Conservation (phyloP, 2,329 filamentous ascomycete genomes). For the Curvularia sp. region DNA sequence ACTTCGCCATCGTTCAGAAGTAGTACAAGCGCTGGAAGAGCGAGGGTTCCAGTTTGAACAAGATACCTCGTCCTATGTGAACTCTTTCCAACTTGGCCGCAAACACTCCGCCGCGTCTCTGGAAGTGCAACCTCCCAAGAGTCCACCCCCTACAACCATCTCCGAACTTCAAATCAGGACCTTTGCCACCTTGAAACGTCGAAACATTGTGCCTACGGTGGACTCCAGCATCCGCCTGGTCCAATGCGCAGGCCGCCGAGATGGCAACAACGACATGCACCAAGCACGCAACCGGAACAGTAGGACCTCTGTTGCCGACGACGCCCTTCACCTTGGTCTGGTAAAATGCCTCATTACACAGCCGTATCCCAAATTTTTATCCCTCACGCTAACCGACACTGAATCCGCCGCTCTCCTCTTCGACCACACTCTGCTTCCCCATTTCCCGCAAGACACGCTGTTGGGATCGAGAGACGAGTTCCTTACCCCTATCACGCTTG, state of each 20-base stretch:
- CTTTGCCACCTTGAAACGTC: slow-evolving; percentile 80
- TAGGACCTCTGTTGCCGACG: slow-evolving; percentile 47
- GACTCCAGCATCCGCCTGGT: slow-evolving; percentile 74
- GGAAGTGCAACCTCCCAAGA: slow-evolving; percentile 62
- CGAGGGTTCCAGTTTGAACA: slow-evolving; percentile 84
- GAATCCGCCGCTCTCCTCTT: slow-evolving; percentile 77
- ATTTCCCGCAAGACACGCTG: slow-evolving; percentile 67
- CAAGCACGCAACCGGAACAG: slow-evolving; percentile 38
- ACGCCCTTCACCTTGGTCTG: slow-evolving; percentile 56
- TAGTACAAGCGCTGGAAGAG: slow-evolving; percentile 76
- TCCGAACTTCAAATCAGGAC: slow-evolving; percentile 82
- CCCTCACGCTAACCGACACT: slow-evolving; percentile 73
- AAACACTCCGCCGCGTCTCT: slow-evolving; percentile 56
- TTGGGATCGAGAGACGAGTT: slow-evolving; percentile 76
- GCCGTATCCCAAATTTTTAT: slow-evolving; percentile 71
- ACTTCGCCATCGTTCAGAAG: slow-evolving; percentile 72
- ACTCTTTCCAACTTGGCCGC: slow-evolving; percentile 58
- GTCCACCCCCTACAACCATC: slow-evolving; percentile 78
- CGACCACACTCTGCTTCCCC: slow-evolving; percentile 69
- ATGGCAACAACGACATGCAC: slow-evolving; percentile 42
- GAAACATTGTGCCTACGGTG: slow-evolving; percentile 75
- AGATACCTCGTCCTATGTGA: slow-evolving; percentile 67
- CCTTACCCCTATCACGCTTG: slow-evolving; percentile 85
- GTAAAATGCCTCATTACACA: slow-evolving; percentile 57
- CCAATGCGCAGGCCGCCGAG: slow-evolving; percentile 75